These are phyloP conservation scores for Penicillium sp. DNA, from an alignment of 2,329 filamentous ascomycete species.

Conservation along the genomic window DNA sequence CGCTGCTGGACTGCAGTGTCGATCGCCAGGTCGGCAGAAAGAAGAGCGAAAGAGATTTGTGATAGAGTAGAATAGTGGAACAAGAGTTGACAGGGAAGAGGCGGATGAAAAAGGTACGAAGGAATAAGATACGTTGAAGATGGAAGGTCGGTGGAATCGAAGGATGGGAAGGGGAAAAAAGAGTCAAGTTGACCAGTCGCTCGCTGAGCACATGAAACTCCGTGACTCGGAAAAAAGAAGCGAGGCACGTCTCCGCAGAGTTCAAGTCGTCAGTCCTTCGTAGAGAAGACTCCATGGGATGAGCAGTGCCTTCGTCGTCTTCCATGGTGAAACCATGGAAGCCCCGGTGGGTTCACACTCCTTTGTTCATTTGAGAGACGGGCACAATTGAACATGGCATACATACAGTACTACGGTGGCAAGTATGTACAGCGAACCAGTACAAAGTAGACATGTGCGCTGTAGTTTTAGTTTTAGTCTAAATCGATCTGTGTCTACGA, in stretches of 20 bases:
- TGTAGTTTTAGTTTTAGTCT: background rate
- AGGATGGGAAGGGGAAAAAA: background rate
- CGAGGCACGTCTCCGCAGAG: background rate
- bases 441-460: no score
- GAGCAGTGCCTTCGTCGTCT: background rate
- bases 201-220: conserved; percentile 5
- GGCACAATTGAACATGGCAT: background rate
- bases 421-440: background rate
- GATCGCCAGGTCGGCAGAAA: conserved; percentile 14
- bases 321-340: conserved; percentile 18
- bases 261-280: background rate
- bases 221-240: background rate
- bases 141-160: background rate
- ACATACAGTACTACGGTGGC: background rate
- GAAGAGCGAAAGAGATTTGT: conserved; percentile 2
- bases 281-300: background rate
- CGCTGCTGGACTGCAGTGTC: conserved; percentile 19
- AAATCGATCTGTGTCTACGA: background rate
- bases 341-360: background rate
- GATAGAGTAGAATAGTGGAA: conserved; percentile 6
- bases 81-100: background rate
- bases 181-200: background rate
- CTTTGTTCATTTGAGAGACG: conserved; percentile 14
- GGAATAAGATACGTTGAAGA: background rate
- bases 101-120: background rate